A percentile compares a stretch with the other conserved stretches of the same genome.
Evolutionary conservation across 140 eudicot genomes (phyloP).

Genomic region (Erigeron philadelphicus): DNA sequence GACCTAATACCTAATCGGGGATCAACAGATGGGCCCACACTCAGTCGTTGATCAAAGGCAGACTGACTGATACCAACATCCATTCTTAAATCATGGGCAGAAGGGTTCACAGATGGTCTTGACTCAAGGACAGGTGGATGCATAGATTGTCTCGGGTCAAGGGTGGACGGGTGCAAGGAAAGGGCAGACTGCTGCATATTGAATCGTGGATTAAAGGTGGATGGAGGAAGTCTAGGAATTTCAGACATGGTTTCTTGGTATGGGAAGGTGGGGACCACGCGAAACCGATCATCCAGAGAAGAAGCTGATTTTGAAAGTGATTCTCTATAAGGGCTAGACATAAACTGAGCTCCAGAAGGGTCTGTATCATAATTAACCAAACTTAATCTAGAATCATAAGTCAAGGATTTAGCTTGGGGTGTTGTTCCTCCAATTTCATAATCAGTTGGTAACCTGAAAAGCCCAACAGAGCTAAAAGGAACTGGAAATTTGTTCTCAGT

Average conservation of each 20-base stretch:
- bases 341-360: constrained; percentile 16
- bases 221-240: constrained; percentile 16
- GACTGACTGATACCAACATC: background rate
- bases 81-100: background rate
- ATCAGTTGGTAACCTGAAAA: constrained; percentile 80
- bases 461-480: constrained; percentile 49
- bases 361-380: constrained; percentile 33
- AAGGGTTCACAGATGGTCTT: background rate
- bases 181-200: constrained; percentile 12
- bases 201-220: constrained; percentile 17
- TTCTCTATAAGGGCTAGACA: constrained; percentile 31
- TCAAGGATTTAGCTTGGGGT: constrained; percentile 22
- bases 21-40: background rate
- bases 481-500: constrained; percentile 34
- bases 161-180: constrained; percentile 1
- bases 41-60: background rate
- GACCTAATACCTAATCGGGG: constrained; percentile 6
- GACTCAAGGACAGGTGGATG: constrained; percentile 2
- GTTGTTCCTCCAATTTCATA: constrained; percentile 35
- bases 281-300: constrained; percentile 32
- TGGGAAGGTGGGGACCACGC: constrained; percentile 32
- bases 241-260: constrained; percentile 41
- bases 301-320: constrained; percentile 36
- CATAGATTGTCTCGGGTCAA: constrained; percentile 21
- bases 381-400: constrained; percentile 36